Evolutionary conservation across 306 rosid species (phyloP).

Genomic region (Alnus glutinosa): DNA sequence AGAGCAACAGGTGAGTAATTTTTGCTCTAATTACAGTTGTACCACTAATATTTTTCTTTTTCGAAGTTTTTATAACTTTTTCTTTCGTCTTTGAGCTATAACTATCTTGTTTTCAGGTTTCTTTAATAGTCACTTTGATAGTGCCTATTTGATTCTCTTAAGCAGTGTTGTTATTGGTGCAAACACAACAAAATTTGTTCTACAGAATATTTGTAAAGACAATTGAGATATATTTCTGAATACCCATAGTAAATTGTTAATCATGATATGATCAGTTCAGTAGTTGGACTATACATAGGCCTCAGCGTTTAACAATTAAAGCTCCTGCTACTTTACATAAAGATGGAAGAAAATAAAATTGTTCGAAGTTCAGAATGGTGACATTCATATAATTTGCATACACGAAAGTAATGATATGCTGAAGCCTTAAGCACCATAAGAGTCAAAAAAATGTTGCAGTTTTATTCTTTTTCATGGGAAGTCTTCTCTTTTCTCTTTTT

Average conservation of each 20-base stretch:
- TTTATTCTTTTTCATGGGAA: background rate
- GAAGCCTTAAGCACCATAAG: background rate
- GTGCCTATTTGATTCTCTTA: background rate
- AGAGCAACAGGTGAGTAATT: constrained; percentile 79
- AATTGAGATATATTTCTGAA: background rate
- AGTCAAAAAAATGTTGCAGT: background rate
- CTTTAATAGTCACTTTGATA: background rate
- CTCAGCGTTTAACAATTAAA: background rate
- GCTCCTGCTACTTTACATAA: background rate
- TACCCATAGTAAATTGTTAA: background rate
- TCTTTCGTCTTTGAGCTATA: background rate
- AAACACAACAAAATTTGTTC: background rate
- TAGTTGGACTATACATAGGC: background rate
- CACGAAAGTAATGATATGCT: background rate
- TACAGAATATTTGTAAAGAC: background rate
- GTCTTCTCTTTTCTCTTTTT: background rate
- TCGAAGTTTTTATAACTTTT: background rate
- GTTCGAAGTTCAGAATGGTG: background rate
- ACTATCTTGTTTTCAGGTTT: background rate
- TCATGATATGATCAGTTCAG: background rate
- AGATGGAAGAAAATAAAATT: background rate
- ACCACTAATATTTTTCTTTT: background rate
- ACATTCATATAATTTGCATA: background rate
- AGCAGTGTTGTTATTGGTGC: background rate
- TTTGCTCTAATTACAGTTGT: constrained; percentile 28